Percentiles rank a stretch among this genome's conserved stretches.
Conservation (phyloP, 768 basidiomycete species). For the Russula virescens region DNA sequence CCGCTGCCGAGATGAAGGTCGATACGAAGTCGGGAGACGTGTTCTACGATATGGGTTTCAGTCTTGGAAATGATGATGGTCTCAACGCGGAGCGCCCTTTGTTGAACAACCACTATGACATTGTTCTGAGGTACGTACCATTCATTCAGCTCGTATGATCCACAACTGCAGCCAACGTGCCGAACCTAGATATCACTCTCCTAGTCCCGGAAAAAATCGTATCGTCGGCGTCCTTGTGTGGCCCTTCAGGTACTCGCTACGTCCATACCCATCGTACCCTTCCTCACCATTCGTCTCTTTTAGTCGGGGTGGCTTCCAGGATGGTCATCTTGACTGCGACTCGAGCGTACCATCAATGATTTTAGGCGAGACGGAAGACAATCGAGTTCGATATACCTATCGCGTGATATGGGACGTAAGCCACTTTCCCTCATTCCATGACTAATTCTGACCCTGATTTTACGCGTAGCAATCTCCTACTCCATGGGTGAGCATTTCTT, state of each 20-base stretch:
- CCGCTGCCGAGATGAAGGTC: conserved; percentile 87
- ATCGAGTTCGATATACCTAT: conserved; percentile 80
- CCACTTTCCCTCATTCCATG: conserved; percentile 5
- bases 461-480: conserved; percentile 67
- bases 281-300: background rate
- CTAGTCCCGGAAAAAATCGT: conserved; percentile 63
- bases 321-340: conserved; percentile 48
- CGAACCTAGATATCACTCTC: conserved; percentile 66
- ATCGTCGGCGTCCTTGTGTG: conserved; percentile 94
- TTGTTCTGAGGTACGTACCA: conserved; percentile 66
- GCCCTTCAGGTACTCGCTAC: conserved; percentile 41
- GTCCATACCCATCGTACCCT: background rate
- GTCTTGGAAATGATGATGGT: conserved; percentile 71
- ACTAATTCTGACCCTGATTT: background rate
- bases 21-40: conserved; percentile 74
- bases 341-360: conserved; percentile 42
- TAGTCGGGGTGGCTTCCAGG: conserved; percentile 63
- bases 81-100: conserved; percentile 53
- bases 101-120: conserved; percentile 91
- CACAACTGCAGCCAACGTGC: background rate
- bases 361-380: conserved; percentile 54
- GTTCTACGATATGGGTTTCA: conserved; percentile 94
- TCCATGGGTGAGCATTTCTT: conserved; percentile 54
- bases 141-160: background rate
- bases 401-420: conserved; percentile 81